Percentiles rank a stretch among this genome's conserved stretches.
These are phyloP conservation scores for Verticillium dahliae DNA, from an alignment of 2,329 filamentous ascomycete species.

Conservation along the genomic window DNA sequence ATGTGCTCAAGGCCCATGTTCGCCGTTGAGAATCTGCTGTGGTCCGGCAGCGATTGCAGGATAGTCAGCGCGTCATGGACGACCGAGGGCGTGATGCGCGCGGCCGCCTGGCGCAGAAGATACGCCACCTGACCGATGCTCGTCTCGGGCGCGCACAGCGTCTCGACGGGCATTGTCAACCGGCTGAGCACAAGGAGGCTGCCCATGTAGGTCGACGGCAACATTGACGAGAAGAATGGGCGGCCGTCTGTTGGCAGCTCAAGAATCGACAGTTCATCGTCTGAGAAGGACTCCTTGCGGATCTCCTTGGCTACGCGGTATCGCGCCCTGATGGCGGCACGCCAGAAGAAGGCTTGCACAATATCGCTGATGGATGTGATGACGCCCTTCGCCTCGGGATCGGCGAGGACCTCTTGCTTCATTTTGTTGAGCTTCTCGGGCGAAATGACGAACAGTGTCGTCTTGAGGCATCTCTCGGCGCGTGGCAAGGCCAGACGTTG, in stretches of 20 bases:
- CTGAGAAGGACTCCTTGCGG: conserved; percentile 9
- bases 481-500: conserved; percentile 20
- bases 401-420: conserved; percentile 19
- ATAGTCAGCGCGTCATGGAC: conserved; percentile 21
- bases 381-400: conserved; percentile 16
- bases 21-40: conserved; percentile 12
- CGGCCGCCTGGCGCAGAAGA: conserved; percentile 16
- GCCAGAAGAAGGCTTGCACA: conserved; percentile 32
- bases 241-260: conserved; percentile 25
- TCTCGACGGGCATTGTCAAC: conserved; percentile 14
- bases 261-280: conserved; percentile 21
- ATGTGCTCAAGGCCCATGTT: conserved; percentile 19
- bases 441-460: conserved; percentile 24
- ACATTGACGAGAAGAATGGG: conserved; percentile 19
- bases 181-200: conserved; percentile 20
- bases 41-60: conserved; percentile 17
- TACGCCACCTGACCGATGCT: conserved; percentile 17
- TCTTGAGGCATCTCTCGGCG: conserved; percentile 18
- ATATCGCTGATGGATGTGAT: conserved; percentile 27
- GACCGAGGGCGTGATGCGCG: conserved; percentile 16
- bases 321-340: conserved; percentile 24
- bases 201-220: conserved; percentile 22
- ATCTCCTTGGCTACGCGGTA: conserved; percentile 22
- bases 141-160: conserved; percentile 19
- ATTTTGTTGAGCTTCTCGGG: conserved; percentile 17